These are phyloP conservation scores for Lasiosphaeria hispida DNA, from an alignment of 495 filamentous ascomycete species.

Conservation along the genomic window DNA sequence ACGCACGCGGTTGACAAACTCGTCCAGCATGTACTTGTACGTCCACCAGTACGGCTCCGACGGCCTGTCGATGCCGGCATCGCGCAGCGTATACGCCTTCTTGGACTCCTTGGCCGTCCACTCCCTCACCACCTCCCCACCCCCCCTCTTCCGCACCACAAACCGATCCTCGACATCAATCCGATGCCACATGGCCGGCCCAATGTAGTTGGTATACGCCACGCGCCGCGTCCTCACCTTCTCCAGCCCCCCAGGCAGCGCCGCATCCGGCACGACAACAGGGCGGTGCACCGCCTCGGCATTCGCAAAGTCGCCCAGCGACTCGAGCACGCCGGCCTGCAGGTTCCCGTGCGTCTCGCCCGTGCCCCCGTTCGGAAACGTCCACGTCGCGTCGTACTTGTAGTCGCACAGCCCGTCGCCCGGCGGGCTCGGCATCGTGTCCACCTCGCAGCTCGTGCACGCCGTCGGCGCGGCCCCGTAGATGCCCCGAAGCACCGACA, in stretches of 20 bases:
- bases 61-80: slow-evolving; percentile 30
- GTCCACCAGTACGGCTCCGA: slow-evolving; percentile 50
- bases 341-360: slow-evolving; percentile 41
- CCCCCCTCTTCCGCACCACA: slow-evolving; percentile 29
- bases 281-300: slow-evolving; percentile 30
- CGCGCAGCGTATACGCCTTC: slow-evolving; percentile 50
- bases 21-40: slow-evolving; percentile 54
- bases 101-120: slow-evolving; percentile 43
- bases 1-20: slow-evolving; percentile 55
- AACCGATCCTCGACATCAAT: slow-evolving; percentile 50
- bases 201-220: slow-evolving; percentile 41
- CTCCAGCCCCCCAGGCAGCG: slow-evolving; percentile 34
- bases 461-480: slow-evolving; percentile 34
- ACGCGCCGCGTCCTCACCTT: slow-evolving; percentile 41
- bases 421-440: slow-evolving; percentile 25
- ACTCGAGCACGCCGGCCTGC: slow-evolving; percentile 16
- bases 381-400: slow-evolving; percentile 40
- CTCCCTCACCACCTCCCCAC: slow-evolving; percentile 28
- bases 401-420: slow-evolving; percentile 38
- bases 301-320: slow-evolving; percentile 20
- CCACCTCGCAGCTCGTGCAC: slow-evolving; percentile 36
- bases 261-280: slow-evolving; percentile 25
- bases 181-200: slow-evolving; percentile 45
- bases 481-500: slow-evolving; percentile 42
- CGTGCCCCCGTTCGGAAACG: slow-evolving; percentile 43